phyloP scores from a whole-genome alignment of 2,329 filamentous ascomycete species.

The Dothistroma septosporum region DNA sequence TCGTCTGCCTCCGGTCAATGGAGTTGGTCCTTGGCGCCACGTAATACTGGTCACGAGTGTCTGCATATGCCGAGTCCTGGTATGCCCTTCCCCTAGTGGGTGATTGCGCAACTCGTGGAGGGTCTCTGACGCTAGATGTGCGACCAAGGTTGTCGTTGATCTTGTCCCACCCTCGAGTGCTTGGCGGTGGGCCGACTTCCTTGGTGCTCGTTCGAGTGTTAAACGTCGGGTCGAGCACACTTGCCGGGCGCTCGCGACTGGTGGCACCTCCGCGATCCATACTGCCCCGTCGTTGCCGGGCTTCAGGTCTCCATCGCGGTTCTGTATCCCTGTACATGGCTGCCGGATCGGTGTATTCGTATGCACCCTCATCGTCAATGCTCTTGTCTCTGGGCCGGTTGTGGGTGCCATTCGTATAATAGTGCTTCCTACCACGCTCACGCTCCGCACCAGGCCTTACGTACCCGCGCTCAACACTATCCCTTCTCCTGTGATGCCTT shows the following conservation, averaged over 20 bases:
- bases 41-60: conserved; percentile 38
- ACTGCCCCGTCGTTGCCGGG: conserved; percentile 42
- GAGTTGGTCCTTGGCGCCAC: conserved; percentile 33
- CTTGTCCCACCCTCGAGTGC: conserved; percentile 67
- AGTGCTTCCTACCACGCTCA: conserved; percentile 29
- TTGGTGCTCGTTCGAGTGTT: conserved; percentile 31
- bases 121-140: conserved; percentile 45
- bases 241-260: conserved; percentile 43
- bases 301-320: conserved; percentile 39
- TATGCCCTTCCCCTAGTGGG: conserved; percentile 28
- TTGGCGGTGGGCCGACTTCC: conserved; percentile 57
- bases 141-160: conserved; percentile 51
- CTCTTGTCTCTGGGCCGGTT: conserved; percentile 25
- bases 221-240: conserved; percentile 38
- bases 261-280: conserved; percentile 37
- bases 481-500: conserved; percentile 34
- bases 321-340: conserved; percentile 51
- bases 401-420: conserved; percentile 30
- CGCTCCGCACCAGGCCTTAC: conserved; percentile 18
- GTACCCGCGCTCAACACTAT: conserved; percentile 31
- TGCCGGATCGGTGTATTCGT: conserved; percentile 49
- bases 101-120: conserved; percentile 24
- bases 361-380: conserved; percentile 42
- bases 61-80: conserved; percentile 21
- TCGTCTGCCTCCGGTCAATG: conserved; percentile 41